Evolutionary conservation across 345 rosid species (phyloP), one percentile per base, ranked within the genome.

Genomic region (Salix udensis): DNA sequence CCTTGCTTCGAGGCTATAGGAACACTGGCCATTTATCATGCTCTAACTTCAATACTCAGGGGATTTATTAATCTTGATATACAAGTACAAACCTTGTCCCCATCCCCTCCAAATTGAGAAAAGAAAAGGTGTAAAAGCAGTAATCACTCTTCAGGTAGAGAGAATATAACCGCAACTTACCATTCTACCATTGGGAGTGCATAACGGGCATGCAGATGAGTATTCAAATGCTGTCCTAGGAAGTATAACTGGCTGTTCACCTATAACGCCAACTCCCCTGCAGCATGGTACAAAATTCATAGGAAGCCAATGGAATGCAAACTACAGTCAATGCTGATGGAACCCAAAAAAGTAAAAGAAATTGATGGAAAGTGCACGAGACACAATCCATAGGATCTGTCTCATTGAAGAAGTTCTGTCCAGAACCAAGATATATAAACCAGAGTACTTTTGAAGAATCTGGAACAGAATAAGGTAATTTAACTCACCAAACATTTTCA

Each of bases 191-290:
- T 73, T 86, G 6, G 91, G 83, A 18, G 92, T 89, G 82, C 85
- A 75, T 55, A 91, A 77, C 9, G 94, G 92, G 83, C 96, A 91
- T 9, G 96, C 96, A 62, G 94, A 89, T 52, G 94, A 91, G 83
- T 91, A 91, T 68, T 91, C 96, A 70, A 89, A 91, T 61, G 91
- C 88, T 18, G 90, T 85, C 70, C 69, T 77, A 18, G 96, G 91
- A 81, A 89, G 94, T 73, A 91, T 86, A 68, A 88, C 94, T 18
- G 96, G 96, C 77, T 89, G 94, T 84, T 91, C 94, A 21, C 94
- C 96, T 10, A 89, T 85, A 48, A 91, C 96, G 80, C 96, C 94
- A 28, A 83, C 78, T 34, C 92, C 94, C 88, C 96, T 89, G 87
- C n/a, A 69, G 65, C 30, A 64, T 67, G 48, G 68, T 18, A 26